Evolutionary conservation across 2,329 filamentous ascomycete genomes (phyloP).

Genomic region (Zymoseptoria crescenta): DNA sequence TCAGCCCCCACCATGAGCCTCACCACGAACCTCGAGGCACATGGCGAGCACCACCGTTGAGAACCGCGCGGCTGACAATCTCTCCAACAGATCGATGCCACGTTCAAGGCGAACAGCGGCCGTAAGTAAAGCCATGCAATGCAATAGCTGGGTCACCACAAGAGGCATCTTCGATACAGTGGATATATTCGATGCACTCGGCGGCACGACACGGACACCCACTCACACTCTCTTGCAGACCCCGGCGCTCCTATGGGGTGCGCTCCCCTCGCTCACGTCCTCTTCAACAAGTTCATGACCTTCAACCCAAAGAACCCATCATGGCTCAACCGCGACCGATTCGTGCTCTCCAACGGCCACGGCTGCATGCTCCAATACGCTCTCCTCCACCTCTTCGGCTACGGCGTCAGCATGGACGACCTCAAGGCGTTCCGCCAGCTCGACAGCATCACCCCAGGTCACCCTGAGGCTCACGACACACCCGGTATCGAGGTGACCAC

Average conservation of each 20-base stretch:
- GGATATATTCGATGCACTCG: not conserved
- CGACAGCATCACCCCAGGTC: constrained; percentile 82
- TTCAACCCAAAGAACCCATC: constrained; percentile 99
- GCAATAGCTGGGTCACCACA: not conserved
- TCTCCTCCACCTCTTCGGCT: constrained; percentile 93
- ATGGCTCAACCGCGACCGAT: constrained; percentile 96
- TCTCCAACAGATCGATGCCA: constrained; percentile 79
- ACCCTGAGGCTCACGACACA: constrained; percentile 94
- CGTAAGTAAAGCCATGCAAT: constrained; percentile 29
- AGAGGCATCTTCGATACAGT: not conserved
- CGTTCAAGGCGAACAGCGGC: constrained; percentile 88
- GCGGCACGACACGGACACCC: not conserved
- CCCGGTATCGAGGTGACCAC: constrained; percentile 97
- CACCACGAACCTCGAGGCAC: constrained; percentile 4
- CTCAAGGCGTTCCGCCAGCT: constrained; percentile 86
- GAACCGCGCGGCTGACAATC: constrained; percentile 2
- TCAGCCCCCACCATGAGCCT: not conserved
- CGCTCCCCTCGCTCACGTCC: constrained; percentile 91
- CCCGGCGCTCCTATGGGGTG: constrained; percentile 97
- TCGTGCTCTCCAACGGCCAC: constrained; percentile 98
- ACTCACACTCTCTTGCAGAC: not conserved
- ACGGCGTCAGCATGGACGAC: constrained; percentile 77
- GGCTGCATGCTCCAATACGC: constrained; percentile 99
- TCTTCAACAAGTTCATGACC: constrained; percentile 98
- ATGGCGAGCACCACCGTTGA: constrained; percentile 1